Conservation (phyloP, 1,284 basidiomycete species). For the Vanrija pseudolonga region DNA sequence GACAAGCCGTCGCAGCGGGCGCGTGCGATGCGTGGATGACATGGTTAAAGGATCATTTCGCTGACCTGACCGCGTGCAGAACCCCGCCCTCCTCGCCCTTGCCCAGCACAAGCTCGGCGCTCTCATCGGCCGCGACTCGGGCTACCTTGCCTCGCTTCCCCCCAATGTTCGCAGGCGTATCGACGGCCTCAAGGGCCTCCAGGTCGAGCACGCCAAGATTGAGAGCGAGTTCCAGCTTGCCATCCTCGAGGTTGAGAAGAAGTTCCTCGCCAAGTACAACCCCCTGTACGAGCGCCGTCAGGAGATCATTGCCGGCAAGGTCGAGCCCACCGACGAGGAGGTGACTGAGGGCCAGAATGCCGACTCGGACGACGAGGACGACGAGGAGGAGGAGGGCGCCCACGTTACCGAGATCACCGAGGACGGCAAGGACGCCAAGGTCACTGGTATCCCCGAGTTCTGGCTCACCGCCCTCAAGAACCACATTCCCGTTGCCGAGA, state of each 20-base stretch:
- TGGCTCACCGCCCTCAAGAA: constrained; percentile 96
- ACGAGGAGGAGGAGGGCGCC: constrained; percentile 50
- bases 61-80: constrained; percentile 32
- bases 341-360: constrained; percentile 71
- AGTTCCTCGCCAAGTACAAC: constrained; percentile 81
- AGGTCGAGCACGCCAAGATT: constrained; percentile 86
- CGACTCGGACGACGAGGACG: constrained; percentile 56
- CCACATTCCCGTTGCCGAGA: constrained; percentile 77
- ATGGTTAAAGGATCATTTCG: too few relatives aligned
- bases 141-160: constrained; percentile 83
- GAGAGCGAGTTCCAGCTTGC: constrained; percentile 96
- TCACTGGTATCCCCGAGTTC: constrained; percentile 83
- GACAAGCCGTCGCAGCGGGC: too few relatives aligned
- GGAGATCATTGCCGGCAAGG: constrained; percentile 75
- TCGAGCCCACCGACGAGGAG: constrained; percentile 74
- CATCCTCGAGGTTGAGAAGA: constrained; percentile 94
- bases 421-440: constrained; percentile 42
- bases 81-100: constrained; percentile 57
- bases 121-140: constrained; percentile 74
- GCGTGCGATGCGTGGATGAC: too few relatives aligned
- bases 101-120: constrained; percentile 63
- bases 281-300: constrained; percentile 85
- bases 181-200: constrained; percentile 90
- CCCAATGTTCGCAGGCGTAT: constrained; percentile 76
- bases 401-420: constrained; percentile 46